These are phyloP conservation scores for Heterobasidion parviporum DNA, from an alignment of 1,284 basidiomycete genomes.

Conservation along the genomic window DNA sequence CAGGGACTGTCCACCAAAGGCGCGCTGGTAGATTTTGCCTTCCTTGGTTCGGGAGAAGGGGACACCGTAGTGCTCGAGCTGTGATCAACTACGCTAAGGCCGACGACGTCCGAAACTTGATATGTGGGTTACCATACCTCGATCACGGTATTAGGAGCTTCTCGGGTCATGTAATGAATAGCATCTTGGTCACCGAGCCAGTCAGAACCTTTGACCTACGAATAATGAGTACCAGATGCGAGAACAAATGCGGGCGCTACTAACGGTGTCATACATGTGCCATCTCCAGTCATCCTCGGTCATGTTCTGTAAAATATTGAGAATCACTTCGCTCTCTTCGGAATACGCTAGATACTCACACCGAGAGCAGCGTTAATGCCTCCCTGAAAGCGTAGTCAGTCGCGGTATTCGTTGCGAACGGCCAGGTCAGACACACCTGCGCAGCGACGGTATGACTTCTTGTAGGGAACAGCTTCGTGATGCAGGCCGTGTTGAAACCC, in stretches of 20 bases:
- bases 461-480: slow-evolving; percentile 99
- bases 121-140: slow-evolving; percentile 48
- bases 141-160: slow-evolving; percentile 90
- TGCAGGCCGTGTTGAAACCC: slow-evolving; percentile 97
- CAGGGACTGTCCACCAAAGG: slow-evolving; percentile 97
- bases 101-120: not conserved
- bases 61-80: slow-evolving; percentile 99
- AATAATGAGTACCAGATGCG: too few species aligned
- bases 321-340: not conserved
- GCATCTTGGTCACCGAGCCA: slow-evolving; percentile 99
- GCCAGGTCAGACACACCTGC: slow-evolving; percentile 53
- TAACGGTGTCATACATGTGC: slow-evolving; percentile 99
- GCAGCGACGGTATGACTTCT: slow-evolving; percentile 98
- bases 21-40: slow-evolving; percentile 99
- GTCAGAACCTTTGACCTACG: slow-evolving; percentile 94
- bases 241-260: slow-evolving; percentile 16
- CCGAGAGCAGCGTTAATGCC: slow-evolving; percentile 99
- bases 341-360: slow-evolving; percentile 34
- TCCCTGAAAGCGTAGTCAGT: slow-evolving; percentile 47
- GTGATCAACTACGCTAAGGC: slow-evolving; percentile 8
- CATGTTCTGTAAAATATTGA: slow-evolving; percentile 67
- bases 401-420: not conserved
- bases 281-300: slow-evolving; percentile 99
- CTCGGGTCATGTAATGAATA: slow-evolving; percentile 98
- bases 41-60: slow-evolving; percentile 99